phyloP scores from a whole-genome alignment of 495 filamentous ascomycete species.

The Amorphotheca resinae region DNA sequence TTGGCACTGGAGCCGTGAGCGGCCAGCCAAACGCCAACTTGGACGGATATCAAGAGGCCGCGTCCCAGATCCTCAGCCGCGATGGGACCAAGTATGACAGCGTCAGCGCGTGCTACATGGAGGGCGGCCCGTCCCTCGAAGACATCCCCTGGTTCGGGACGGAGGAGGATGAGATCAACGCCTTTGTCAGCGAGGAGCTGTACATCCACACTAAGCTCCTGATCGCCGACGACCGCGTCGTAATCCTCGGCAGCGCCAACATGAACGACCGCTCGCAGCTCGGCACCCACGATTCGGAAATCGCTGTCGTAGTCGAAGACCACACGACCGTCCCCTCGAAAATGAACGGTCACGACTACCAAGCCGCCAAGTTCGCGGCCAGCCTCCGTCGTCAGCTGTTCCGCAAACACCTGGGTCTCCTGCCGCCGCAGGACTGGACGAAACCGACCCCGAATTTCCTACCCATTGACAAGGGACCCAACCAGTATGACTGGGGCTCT shows the following conservation, averaged over 20 bases:
- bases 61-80: constrained; percentile 27
- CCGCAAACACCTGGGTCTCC: constrained; percentile 81
- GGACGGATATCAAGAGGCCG: constrained; percentile 54
- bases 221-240: constrained; percentile 81
- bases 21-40: constrained; percentile 33
- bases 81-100: constrained; percentile 48
- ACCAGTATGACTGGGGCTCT: constrained; percentile 73
- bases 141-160: constrained; percentile 69
- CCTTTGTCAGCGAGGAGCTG: constrained; percentile 75
- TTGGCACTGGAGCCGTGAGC: constrained; percentile 18
- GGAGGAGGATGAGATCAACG: constrained; percentile 64
- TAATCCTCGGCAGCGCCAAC: constrained; percentile 88
- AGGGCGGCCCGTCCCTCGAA: constrained; percentile 61
- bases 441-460: constrained; percentile 58
- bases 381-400: constrained; percentile 76
- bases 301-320: constrained; percentile 66
- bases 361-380: constrained; percentile 66
- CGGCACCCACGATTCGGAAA: constrained; percentile 70
- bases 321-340: constrained; percentile 49
- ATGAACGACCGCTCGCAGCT: constrained; percentile 91
- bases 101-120: constrained; percentile 77
- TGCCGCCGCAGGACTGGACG: constrained; percentile 55
- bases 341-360: constrained; percentile 62
- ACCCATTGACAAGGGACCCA: constrained; percentile 54
- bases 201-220: constrained; percentile 92